Evolutionary conservation across 306 rosid genomes (phyloP).

Genomic region (Astragalus glycyphyllos): DNA sequence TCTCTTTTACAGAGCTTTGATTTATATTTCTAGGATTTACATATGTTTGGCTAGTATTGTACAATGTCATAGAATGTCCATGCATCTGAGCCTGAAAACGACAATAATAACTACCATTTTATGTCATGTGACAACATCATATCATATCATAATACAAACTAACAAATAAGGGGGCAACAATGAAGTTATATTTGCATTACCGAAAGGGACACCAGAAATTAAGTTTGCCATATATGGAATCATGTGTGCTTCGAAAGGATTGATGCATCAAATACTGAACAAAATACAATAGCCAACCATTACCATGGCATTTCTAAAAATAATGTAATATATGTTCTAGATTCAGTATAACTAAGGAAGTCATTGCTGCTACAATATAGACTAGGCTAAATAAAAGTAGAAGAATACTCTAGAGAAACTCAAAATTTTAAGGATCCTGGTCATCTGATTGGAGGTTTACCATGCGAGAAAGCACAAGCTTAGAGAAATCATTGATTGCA

Average conservation of each 20-base stretch:
- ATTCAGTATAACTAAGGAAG: conserved; percentile 36
- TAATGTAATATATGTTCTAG: conserved; percentile 35
- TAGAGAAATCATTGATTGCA: conserved; percentile 79
- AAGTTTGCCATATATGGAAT: conserved; percentile 18
- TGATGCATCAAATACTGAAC: conserved; percentile 17
- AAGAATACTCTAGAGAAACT: conserved; percentile 30
- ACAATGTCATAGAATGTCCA: conserved; percentile 29
- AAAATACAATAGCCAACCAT: conserved; percentile 43
- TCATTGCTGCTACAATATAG: conserved; percentile 37
- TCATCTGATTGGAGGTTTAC: conserved; percentile 74
- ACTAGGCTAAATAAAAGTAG: conserved; percentile 39
- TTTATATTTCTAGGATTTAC: too few species aligned
- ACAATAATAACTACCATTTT: conserved; percentile 27
- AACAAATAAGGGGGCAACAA: not conserved
- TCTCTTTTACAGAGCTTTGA: conserved; percentile 7
- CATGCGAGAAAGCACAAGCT: conserved; percentile 75
- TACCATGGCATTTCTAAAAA: conserved; percentile 18
- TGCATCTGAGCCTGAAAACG: conserved; percentile 17
- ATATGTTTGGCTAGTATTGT: conserved; percentile 20
- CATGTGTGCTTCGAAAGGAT: conserved; percentile 19
- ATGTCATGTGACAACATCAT: conserved; percentile 20
- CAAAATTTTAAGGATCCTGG: conserved; percentile 57
- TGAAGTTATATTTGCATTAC: conserved; percentile 9
- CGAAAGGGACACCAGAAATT: not conserved
- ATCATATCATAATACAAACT: not conserved